Evolutionary conservation across 2,329 filamentous ascomycete genomes (phyloP), one percentile per base, ranked within the genome.

Genomic region (Camillea tinctor): DNA sequence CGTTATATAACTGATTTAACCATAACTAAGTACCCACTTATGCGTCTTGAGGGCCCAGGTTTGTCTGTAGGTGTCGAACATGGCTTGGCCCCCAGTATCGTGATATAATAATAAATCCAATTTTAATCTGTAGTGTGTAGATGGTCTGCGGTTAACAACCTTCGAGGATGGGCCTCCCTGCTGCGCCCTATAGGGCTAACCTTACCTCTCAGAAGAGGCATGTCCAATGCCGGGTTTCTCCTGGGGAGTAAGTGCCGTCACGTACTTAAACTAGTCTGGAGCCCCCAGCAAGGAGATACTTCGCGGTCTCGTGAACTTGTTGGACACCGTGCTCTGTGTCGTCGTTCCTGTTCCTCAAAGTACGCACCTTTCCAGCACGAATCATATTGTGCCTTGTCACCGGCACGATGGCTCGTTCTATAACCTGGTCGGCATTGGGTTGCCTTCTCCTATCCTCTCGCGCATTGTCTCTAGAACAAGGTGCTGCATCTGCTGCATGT

Each of bases 401-500:
- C 36, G 19, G 17, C 26, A 50, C 54, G 20, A 62, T 65, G 59
- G 57, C 56, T 57, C 52, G 7, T 24, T 60, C 52, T 30, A n/a
- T n/a, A 15, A 22, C 36, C 17, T 52, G 36, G 44, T 44, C 36
- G 50, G 51, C 53, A 57, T 40, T 60, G 24, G 49, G 54, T 36
- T 57, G 30, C 30, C 48, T 60, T 20, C 54, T 59, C 54, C 56
- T 61, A 24, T 26, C 53, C 40, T 55, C 53, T 17, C 23, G 20
- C 9, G 58, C 56, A 5, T 56, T 50, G 4, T 23, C 17, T 50
- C 19, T 50, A 50, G 19, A 50, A 55, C 21, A 19, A 55, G 57
- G 48, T 8, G 50, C 54, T 11, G 55, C 61, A 19, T 22, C 56
- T 23, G 22, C 22, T 40, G 60, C 64, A 8, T 64, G 63, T 55